Evolutionary conservation across 2,329 filamentous ascomycete genomes (phyloP).

Genomic region (Trichoderma simmonsii): DNA sequence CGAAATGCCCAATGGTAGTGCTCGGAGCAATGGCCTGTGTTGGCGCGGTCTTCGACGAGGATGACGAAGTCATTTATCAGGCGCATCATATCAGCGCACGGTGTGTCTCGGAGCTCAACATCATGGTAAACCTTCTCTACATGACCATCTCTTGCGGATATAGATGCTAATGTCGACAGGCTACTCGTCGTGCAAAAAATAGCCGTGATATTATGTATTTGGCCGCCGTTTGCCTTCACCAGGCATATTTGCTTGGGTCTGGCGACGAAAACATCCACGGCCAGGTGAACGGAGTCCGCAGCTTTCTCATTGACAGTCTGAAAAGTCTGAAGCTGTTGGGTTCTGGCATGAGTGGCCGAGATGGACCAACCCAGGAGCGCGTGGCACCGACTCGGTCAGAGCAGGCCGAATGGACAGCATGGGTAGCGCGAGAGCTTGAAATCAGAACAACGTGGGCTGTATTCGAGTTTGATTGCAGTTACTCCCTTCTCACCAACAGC

Average conservation of each 20-base stretch:
- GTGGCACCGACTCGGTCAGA: neutral
- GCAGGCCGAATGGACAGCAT: conserved; percentile 26
- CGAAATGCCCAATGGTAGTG: conserved; percentile 25
- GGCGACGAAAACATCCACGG: conserved; percentile 31
- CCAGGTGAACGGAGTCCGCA: conserved; percentile 30
- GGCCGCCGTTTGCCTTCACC: conserved; percentile 30
- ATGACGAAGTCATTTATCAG: conserved; percentile 21
- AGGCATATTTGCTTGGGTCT: conserved; percentile 33
- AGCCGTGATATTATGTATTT: conserved; percentile 29
- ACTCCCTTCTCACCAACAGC: conserved; percentile 30
- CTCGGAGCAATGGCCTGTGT: conserved; percentile 31
- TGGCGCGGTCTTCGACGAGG: conserved; percentile 26
- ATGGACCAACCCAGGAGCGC: too few species aligned
- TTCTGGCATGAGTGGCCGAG: conserved; percentile 16
- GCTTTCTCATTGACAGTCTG: conserved; percentile 29
- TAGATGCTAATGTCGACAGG: conserved; percentile 16
- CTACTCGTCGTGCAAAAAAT: conserved; percentile 25
- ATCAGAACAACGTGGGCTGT: conserved; percentile 30
- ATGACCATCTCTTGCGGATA: neutral
- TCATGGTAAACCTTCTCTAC: conserved; percentile 24
- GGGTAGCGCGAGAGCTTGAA: conserved; percentile 27
- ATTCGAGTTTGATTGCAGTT: conserved; percentile 35
- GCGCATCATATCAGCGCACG: conserved; percentile 25
- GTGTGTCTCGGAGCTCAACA: conserved; percentile 29
- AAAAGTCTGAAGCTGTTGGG: conserved; percentile 29